phyloP scores from a whole-genome alignment of 805 yeast genomes.

The Maudiozyma saulgeensis region DNA sequence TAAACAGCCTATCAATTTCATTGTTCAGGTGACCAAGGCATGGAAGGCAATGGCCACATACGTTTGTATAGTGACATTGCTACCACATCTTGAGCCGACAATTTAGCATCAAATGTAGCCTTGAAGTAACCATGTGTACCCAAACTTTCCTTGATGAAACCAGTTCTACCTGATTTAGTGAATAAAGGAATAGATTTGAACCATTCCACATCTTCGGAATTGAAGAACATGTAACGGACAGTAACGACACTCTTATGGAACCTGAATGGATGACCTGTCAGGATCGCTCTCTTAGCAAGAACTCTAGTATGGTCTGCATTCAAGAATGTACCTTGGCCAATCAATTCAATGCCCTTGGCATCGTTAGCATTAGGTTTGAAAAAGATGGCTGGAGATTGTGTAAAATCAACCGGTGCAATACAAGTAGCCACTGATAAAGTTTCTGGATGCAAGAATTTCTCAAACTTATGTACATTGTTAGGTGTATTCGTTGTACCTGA shows the following conservation, averaged over 20 bases:
- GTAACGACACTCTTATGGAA: conserved; percentile 90
- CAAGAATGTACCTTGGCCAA: conserved; percentile 86
- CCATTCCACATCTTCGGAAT: conserved; percentile 76
- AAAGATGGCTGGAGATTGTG: conserved; percentile 76
- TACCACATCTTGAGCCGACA: conserved; percentile 84
- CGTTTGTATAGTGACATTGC: conserved; percentile 93
- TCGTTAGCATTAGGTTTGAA: conserved; percentile 51
- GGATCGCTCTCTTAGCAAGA: conserved; percentile 74
- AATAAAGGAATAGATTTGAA: conserved; percentile 87
- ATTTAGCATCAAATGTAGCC: conserved; percentile 85
- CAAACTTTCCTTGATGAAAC: conserved; percentile 86
- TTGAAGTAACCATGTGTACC: conserved; percentile 99
- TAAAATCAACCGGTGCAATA: conserved; percentile 78
- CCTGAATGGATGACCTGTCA: conserved; percentile 92
- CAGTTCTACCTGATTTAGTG: conserved; percentile 87
- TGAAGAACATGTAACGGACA: conserved; percentile 94
- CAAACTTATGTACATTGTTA: conserved; percentile 81
- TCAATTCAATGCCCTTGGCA: conserved; percentile 44
- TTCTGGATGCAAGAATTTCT: conserved; percentile 75
- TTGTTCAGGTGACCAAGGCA: conserved; percentile 22
- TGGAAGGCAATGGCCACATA: conserved; percentile 67
- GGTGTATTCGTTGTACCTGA: conserved; percentile 68
- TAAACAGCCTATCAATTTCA: background rate
- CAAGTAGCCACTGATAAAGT: conserved; percentile 69
- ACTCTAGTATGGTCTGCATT: conserved; percentile 80